phyloP scores from a whole-genome alignment of 441 rosid genomes.

The Euphorbia celastroides region DNA sequence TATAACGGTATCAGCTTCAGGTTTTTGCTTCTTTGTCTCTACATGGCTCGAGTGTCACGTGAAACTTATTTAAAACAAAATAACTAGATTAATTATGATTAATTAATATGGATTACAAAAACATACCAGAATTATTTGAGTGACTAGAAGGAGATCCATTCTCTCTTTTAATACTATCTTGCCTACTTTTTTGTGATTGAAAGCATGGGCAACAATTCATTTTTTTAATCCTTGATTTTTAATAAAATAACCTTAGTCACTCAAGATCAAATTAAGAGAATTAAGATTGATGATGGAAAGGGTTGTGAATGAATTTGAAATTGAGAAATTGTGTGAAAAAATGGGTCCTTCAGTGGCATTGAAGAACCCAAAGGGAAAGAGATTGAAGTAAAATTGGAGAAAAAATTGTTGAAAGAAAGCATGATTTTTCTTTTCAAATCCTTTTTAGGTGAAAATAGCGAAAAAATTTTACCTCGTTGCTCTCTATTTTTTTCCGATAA shows the following conservation, averaged over 20 bases:
- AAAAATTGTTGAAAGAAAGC: conserved; percentile 11
- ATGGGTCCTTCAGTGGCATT: conserved; percentile 31
- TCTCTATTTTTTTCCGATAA: conserved; percentile 17
- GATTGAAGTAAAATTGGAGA: background rate
- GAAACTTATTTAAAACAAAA: no score
- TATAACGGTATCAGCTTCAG: conserved; percentile 6
- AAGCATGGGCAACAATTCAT: conserved; percentile 83
- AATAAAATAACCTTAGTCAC: no score
- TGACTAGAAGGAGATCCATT: conserved; percentile 8
- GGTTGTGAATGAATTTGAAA: background rate
- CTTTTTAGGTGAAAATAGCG: conserved; percentile 1
- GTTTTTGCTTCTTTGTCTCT: conserved; percentile 30
- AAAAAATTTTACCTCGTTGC: conserved; percentile 5
- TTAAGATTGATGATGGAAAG: no score
- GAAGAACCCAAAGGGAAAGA: conserved; percentile 32
- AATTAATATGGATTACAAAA: background rate
- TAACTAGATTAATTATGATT: no score
- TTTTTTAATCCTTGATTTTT: conserved; percentile 6
- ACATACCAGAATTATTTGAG: background rate
- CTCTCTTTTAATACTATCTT: conserved; percentile 27
- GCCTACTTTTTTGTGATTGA: conserved; percentile 43
- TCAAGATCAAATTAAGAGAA: no score
- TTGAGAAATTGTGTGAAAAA: background rate
- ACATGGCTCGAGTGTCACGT: no score
- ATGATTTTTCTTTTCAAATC: background rate